phyloP scores from a whole-genome alignment of 2,329 filamentous ascomycete genomes.

The Apiospora aurea region DNA sequence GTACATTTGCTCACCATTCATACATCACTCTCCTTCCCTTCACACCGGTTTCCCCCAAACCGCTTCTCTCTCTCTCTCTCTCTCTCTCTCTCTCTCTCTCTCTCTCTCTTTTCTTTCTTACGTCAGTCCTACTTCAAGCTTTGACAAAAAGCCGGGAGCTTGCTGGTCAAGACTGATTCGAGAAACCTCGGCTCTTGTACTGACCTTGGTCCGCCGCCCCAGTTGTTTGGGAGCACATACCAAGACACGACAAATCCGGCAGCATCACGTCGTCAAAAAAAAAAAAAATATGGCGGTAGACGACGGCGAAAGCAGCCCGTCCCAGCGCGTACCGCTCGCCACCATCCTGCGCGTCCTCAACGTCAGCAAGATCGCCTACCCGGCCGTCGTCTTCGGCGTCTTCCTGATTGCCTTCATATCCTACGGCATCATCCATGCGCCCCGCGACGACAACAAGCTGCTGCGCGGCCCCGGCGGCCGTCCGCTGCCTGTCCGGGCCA shows the following conservation, averaged over 20 bases:
- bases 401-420: slow-evolving; percentile 14
- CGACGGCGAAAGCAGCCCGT: not conserved
- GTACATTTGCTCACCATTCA: not conserved
- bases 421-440: slow-evolving; percentile 23
- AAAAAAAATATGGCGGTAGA: slow-evolving; percentile 1
- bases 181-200: not conserved
- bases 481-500: slow-evolving; percentile 24
- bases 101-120: not conserved
- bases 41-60: not conserved
- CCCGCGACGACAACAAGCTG: slow-evolving; percentile 22
- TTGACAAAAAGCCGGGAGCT: not conserved
- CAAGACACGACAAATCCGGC: not conserved
- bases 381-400: slow-evolving; percentile 23
- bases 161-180: slow-evolving; percentile 12
- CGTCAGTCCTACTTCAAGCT: not conserved
- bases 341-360: slow-evolving; percentile 19
- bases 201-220: not conserved
- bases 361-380: slow-evolving; percentile 11
- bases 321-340: slow-evolving; percentile 8
- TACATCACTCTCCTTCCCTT: not conserved
- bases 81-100: too few species aligned
- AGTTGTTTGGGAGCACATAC: slow-evolving; percentile 17
- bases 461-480: slow-evolving; percentile 23
- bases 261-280: slow-evolving; percentile 9
- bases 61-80: not conserved